Evolutionary conservation across 129 eudicot genomes (phyloP).

Genomic region (Daucus carota): DNA sequence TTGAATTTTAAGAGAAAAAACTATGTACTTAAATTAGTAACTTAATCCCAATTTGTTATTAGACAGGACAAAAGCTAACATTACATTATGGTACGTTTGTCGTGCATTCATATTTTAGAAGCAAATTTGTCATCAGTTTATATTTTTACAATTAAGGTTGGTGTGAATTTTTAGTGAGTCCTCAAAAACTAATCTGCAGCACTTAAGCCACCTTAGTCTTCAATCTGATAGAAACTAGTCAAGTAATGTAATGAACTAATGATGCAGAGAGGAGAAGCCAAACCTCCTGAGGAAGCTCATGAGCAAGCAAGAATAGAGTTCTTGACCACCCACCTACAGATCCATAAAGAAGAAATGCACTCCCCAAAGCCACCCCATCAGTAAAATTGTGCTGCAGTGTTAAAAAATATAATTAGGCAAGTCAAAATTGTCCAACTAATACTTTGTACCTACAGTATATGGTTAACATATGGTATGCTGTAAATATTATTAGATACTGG

Average conservation of each 20-base stretch:
- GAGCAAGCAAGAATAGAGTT: slow-evolving; percentile 89
- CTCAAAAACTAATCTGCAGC: background rate
- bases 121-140: background rate
- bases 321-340: slow-evolving; percentile 99
- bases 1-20: background rate
- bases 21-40: background rate
- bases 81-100: background rate
- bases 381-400: slow-evolving; percentile 91
- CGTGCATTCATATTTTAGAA: background rate
- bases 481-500: background rate
- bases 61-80: background rate
- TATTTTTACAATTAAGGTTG: background rate
- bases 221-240: background rate
- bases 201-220: background rate
- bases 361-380: slow-evolving; percentile 98
- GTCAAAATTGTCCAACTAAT: background rate
- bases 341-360: slow-evolving; percentile 93
- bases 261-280: slow-evolving; percentile 8
- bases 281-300: slow-evolving; percentile 99
- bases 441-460: background rate
- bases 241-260: background rate
- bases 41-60: background rate
- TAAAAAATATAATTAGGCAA: slow-evolving; percentile 1
- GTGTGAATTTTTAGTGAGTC: background rate
- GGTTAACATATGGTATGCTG: background rate